Conservation (phyloP, 192 early-diverging fungal genomes). For the Chytriomyces hyalinus region DNA sequence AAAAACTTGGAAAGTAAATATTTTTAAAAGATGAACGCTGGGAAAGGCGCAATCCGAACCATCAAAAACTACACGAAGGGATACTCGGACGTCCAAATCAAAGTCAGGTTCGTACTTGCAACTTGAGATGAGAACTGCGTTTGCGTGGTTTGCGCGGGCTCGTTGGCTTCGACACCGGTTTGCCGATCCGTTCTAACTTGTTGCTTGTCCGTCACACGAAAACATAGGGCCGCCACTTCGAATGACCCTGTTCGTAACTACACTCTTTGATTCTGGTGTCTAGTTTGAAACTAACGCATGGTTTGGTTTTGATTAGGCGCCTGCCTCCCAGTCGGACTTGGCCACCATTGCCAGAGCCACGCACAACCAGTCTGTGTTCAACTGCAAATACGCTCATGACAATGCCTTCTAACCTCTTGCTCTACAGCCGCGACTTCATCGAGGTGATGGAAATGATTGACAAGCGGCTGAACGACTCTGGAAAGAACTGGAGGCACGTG, state of each 20-base stretch:
- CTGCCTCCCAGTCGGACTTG: constrained; percentile 78
- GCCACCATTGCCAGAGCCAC: constrained; percentile 84
- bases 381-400: background rate
- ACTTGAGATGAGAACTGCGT: too few relatives aligned
- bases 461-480: constrained; percentile 95
- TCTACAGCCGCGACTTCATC: constrained; percentile 78
- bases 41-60: constrained; percentile 51
- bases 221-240: too few relatives aligned
- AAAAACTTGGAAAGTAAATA: background rate
- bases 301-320: constrained; percentile 47
- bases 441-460: constrained; percentile 99
- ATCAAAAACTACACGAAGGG: constrained; percentile 87
- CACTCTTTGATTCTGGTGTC: too few relatives aligned
- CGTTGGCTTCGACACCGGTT: too few relatives aligned
- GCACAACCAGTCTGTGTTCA: constrained; percentile 74
- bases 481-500: constrained; percentile 98
- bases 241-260: too few relatives aligned
- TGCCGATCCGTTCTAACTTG: too few relatives aligned
- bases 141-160: too few relatives aligned
- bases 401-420: too few relatives aligned
- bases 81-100: constrained; percentile 84
- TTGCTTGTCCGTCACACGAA: too few relatives aligned
- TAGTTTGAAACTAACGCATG: too few relatives aligned
- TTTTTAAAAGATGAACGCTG: constrained; percentile 36
- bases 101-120: constrained; percentile 54